Evolutionary conservation across 2,329 filamentous ascomycete genomes (phyloP).

Genomic region (Coniochaeta ligniaria): DNA sequence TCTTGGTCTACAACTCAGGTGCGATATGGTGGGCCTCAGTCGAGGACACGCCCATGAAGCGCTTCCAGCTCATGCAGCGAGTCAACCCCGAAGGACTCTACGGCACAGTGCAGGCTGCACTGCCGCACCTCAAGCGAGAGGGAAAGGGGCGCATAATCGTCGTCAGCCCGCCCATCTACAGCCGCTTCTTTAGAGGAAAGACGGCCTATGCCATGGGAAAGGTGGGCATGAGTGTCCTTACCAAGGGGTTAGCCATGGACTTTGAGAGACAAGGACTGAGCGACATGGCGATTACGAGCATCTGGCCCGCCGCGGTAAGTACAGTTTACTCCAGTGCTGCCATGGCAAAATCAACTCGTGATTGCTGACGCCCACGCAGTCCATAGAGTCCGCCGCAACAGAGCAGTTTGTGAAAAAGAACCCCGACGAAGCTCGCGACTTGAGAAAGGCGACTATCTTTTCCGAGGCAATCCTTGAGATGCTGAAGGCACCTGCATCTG

Average conservation of each 20-base stretch:
- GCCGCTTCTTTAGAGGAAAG: conserved; percentile 78
- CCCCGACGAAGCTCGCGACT: conserved; percentile 42
- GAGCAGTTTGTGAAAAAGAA: conserved; percentile 38
- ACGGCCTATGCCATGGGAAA: conserved; percentile 77
- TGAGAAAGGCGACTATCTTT: conserved; percentile 68
- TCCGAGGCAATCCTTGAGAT: conserved; percentile 74
- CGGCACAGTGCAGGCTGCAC: conserved; percentile 56
- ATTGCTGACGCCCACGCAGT: conserved; percentile 16
- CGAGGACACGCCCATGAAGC: conserved; percentile 62
- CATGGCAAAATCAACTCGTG: background rate
- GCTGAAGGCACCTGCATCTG: conserved; percentile 47
- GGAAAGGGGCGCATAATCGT: conserved; percentile 64
- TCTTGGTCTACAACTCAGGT: conserved; percentile 75
- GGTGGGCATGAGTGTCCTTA: conserved; percentile 74
- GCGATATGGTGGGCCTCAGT: conserved; percentile 82
- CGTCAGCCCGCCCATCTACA: conserved; percentile 79
- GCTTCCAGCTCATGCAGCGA: conserved; percentile 72
- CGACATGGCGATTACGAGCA: conserved; percentile 69
- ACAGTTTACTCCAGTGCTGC: background rate
- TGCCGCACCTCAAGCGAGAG: conserved; percentile 55
- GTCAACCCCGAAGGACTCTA: conserved; percentile 74
- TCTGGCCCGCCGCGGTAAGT: conserved; percentile 73
- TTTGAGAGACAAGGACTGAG: conserved; percentile 57
- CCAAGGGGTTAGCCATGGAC: conserved; percentile 78
- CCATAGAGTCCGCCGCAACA: conserved; percentile 72